Base-by-base conservation (phyloP, 352 stramenopile species). In the Globisporangium takayamanum region DNA sequence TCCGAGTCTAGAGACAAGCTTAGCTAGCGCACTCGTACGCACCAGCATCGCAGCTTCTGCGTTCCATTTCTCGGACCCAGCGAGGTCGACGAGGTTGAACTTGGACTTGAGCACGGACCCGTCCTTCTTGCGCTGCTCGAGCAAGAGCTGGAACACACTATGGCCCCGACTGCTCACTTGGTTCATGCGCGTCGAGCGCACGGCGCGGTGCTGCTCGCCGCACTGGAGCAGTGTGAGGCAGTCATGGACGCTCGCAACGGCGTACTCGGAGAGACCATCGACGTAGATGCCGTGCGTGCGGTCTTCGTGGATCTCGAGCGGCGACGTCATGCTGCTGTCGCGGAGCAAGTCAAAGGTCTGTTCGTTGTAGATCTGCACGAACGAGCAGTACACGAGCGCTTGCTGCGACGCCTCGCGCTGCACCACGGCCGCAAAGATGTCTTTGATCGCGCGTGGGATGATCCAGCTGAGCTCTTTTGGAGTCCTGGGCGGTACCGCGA, bases 11-110 rank as follows among this genome's bases (percentile, higher is more conserved):
- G 4, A 46, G 14, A 16, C 5, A 6, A 22, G 41, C 41, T 20
- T 8, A 10, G 22, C 8, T 15, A 53, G 16, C 5, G 33, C 28
- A 36, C 20, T 4, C 5, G 11, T 37, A 53, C 62, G 49, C 25
- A 90, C 79, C 56, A 73, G 71, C 84, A 97, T 97, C 30, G 95
- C 73, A 15, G 80, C 60, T 25, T 70, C 73, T 51, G 84, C 74
- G 61, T 96, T 92, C 92, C 92, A 98, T 60, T 98, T 98, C 61
- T 98, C 92, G 7, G 89, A 97, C 11, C 92, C 92, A 8, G 90
- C 92, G 15, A 98, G 73, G 66, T 98, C 92, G n/a, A 98, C 92
- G 6, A 97, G 71, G 70, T 97, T 98, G 63, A 98, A 96, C 64
- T 98, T 98, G 53, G 89, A 94, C 53, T 91, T 91, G 52, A 97